phyloP scores from a whole-genome alignment of 2,329 filamentous ascomycete species.

The Atkinsonella hypoxylon region DNA sequence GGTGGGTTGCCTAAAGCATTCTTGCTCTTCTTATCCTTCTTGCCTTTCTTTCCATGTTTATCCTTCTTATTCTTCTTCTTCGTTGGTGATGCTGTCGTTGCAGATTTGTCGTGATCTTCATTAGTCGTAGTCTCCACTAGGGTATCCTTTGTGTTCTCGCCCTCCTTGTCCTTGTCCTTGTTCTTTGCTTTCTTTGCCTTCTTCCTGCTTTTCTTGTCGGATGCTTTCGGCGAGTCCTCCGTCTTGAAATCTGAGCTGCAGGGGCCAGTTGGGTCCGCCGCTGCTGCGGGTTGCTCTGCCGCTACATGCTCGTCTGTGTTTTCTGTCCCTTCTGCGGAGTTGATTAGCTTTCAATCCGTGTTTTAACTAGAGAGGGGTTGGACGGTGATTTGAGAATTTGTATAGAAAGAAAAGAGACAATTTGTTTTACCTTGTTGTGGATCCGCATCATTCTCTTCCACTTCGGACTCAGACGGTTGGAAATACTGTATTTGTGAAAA shows the following conservation, averaged over 20 bases:
- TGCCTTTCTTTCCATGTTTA: conserved; percentile 13
- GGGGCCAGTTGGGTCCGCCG: neutral
- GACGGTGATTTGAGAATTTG: neutral
- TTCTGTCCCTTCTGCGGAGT: conserved; percentile 1
- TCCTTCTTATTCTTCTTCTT: conserved; percentile 14
- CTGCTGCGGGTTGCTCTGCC: conserved; percentile 1
- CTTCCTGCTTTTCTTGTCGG: conserved; percentile 8
- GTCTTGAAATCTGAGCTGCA: conserved; percentile 3
- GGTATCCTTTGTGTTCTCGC: conserved; percentile 4
- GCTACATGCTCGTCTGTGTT: conserved; percentile 1
- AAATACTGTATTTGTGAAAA: conserved; percentile 32
- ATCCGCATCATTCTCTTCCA: conserved; percentile 17
- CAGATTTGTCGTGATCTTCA: conserved; percentile 7
- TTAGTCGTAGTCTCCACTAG: conserved; percentile 10
- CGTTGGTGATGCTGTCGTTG: conserved; percentile 8
- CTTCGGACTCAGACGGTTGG: conserved; percentile 27
- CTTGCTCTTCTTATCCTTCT: conserved; percentile 13
- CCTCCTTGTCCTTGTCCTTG: conserved; percentile 7
- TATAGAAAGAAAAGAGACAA: neutral
- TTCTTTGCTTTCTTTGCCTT: conserved; percentile 12
- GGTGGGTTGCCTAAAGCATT: neutral
- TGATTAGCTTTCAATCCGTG: neutral
- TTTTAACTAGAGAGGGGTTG: neutral
- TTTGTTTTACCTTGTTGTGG: conserved; percentile 9
- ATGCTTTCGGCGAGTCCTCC: conserved; percentile 4